Percentiles rank a stretch among this genome's conserved stretches.
Conservation (phyloP, 495 filamentous ascomycete genomes). For the Penicillium parvum region DNA sequence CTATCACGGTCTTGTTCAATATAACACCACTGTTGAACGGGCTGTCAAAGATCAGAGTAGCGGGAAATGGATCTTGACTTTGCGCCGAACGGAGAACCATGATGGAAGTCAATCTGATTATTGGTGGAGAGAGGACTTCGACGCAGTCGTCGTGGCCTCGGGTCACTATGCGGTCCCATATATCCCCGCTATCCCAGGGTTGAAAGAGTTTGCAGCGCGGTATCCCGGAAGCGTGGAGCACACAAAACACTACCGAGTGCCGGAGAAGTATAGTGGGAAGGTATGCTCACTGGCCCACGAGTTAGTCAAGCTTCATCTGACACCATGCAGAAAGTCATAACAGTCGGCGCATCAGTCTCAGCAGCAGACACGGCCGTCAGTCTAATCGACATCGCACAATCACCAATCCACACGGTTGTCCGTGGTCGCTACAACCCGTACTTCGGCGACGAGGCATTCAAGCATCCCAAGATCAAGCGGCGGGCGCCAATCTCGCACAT, state of each 20-base stretch:
- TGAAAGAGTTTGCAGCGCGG: slow-evolving; percentile 31
- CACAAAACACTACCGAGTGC: slow-evolving; percentile 38
- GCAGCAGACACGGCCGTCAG: slow-evolving; percentile 40
- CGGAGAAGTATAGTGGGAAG: slow-evolving; percentile 37
- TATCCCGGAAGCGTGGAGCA: slow-evolving; percentile 37
- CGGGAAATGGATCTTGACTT: slow-evolving; percentile 33
- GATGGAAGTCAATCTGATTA: slow-evolving; percentile 26
- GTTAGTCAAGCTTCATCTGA: slow-evolving; percentile 2
- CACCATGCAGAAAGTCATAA: slow-evolving; percentile 33
- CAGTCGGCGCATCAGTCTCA: slow-evolving; percentile 42
- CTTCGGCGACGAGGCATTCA: slow-evolving; percentile 49
- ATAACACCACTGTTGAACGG: slow-evolving; percentile 40
- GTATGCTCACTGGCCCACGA: slow-evolving; percentile 5
- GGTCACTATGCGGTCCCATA: slow-evolving; percentile 75
- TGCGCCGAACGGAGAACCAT: slow-evolving; percentile 25
- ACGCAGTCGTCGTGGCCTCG: slow-evolving; percentile 75
- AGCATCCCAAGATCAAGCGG: slow-evolving; percentile 43
- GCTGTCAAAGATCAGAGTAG: slow-evolving; percentile 28
- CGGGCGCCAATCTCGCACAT: slow-evolving; percentile 45
- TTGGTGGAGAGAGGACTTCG: slow-evolving; percentile 47
- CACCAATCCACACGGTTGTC: slow-evolving; percentile 35
- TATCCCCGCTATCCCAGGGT: slow-evolving; percentile 55
- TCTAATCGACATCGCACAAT: slow-evolving; percentile 28
- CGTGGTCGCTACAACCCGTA: slow-evolving; percentile 45
- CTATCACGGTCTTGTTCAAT: slow-evolving; percentile 33